Evolutionary conservation across 2,329 filamentous ascomycete species (phyloP), one percentile per base, ranked within the genome.

Genomic region (Fusarium nodosum): DNA sequence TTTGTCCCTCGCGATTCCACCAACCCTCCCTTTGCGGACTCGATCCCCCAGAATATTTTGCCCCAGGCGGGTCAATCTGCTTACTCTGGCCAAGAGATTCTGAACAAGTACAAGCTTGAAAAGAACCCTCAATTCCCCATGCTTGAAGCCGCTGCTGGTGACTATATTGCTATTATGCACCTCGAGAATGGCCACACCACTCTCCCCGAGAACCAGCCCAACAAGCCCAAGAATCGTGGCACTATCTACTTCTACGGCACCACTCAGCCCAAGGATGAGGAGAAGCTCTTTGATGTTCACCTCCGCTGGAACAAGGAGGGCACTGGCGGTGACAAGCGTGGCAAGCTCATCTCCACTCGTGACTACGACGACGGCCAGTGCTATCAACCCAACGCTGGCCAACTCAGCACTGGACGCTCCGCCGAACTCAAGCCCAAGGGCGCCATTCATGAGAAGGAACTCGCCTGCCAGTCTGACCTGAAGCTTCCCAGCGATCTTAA

Each of bases 331-430:
- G 90, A 97, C 77, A 85, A 87, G 50, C 88, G 91, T 41, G 96
- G 96, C 33, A 83, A 84, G 42, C 88, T 98, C 15, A 82, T 98
- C 38, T 88, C 91, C 1, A 91, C 88, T 2, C 90, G 93, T 72
- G 89, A 92, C 82, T 99, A 90, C 78, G 96, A 98, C 74, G 96
- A 99, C 74, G 92, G 91, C 28, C 91, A 93, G 75, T 99, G 96
- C 83, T 94, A 94, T 78, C 92, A 98, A 81, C 80, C 88, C 74
- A 94, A 93, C 77, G 72, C 72, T n/a, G 82, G 82, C 4, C 55
- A 73, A 24, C 88, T 93, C 66, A 90, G 89, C 7, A 74, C 77
- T 16, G 73, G 85, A 59, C 91, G 94, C 60, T 85, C 88, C 71
- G 70, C 81, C 24, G 74, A 88, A 59, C 87, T 87, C 70, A 83